A percentile compares a stretch with the other conserved stretches of the same genome.
Evolutionary conservation across 139 green algal species (phyloP).

Genomic region (Chlorella sp.): DNA sequence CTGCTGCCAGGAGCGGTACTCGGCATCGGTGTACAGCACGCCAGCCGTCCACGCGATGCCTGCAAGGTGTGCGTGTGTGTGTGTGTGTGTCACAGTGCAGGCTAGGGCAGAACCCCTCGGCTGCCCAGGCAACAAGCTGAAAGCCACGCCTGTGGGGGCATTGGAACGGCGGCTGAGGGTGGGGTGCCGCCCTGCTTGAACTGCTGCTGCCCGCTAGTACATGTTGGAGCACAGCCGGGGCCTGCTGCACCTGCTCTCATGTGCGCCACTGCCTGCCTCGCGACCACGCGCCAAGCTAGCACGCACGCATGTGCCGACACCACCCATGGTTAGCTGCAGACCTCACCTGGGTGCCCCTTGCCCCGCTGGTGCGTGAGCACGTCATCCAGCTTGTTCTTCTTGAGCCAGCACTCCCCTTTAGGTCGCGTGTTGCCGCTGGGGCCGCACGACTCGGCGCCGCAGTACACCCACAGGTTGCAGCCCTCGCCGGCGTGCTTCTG

Average conservation of each 20-base stretch:
- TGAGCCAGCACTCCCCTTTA: slow-evolving; percentile 10
- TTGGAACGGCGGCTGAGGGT: neutral
- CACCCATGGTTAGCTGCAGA: neutral
- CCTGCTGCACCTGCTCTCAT: neutral
- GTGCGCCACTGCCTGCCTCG: neutral
- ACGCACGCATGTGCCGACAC: neutral
- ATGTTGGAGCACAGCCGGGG: neutral
- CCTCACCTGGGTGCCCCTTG: slow-evolving; percentile 5
- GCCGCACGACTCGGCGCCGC: neutral
- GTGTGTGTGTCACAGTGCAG: neutral
- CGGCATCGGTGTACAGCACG: slow-evolving; percentile 15
- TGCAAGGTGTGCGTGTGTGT: slow-evolving; percentile 4
- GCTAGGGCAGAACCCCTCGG: neutral
- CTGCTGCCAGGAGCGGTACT: slow-evolving; percentile 13
- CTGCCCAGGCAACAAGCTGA: neutral
- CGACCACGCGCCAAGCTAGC: neutral
- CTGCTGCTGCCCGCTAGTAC: neutral
- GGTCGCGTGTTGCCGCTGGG: neutral
- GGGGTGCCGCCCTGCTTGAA: neutral
- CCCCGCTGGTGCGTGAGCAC: neutral
- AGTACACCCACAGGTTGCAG: slow-evolving; percentile 9
- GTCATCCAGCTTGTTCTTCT: neutral
- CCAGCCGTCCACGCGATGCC: slow-evolving; percentile 49
- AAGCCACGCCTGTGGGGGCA: neutral
- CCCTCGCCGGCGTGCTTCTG: neutral